Evolutionary conservation across 805 yeast species (phyloP).

Genomic region (Isabelozyma gotoi): DNA sequence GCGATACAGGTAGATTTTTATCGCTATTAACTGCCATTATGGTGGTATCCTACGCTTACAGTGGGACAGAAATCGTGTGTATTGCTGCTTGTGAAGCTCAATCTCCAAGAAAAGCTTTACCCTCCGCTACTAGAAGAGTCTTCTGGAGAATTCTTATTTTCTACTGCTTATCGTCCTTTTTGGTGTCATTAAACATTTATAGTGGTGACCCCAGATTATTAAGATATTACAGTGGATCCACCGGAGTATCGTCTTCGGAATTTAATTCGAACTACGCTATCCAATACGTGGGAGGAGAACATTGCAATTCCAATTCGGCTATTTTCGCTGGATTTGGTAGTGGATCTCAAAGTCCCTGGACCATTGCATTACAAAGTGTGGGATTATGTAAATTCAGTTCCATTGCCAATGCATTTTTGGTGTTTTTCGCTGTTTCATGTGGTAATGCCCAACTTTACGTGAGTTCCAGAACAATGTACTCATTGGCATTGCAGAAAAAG

Average conservation of each 20-base stretch:
- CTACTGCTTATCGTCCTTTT: constrained; percentile 64
- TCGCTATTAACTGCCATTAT: constrained; percentile 60
- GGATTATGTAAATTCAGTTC: constrained; percentile 35
- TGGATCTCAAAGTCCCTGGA: constrained; percentile 48
- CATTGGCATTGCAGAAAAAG: constrained; percentile 47
- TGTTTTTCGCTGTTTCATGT: constrained; percentile 47
- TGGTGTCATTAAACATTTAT: constrained; percentile 70
- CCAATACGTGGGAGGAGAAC: constrained; percentile 32
- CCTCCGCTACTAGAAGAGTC: constrained; percentile 72
- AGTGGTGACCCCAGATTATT: constrained; percentile 75
- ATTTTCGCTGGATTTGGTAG: constrained; percentile 35
- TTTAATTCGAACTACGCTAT: constrained; percentile 28
- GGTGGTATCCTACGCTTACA: constrained; percentile 71
- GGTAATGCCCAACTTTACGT: constrained; percentile 47
- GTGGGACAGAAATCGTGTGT: constrained; percentile 81
- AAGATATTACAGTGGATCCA: constrained; percentile 46
- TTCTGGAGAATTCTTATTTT: constrained; percentile 68
- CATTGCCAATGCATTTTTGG: constrained; percentile 43
- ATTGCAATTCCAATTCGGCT: constrained; percentile 24
- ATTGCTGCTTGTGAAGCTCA: constrained; percentile 86
- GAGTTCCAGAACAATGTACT: constrained; percentile 41
- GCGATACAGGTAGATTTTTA: constrained; percentile 58
- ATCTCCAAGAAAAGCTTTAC: constrained; percentile 74
- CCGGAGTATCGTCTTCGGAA: constrained; percentile 24
- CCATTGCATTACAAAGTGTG: constrained; percentile 41